Base-by-base conservation (phyloP, 495 filamentous ascomycete species). In the Chaetomium fimeti region DNA sequence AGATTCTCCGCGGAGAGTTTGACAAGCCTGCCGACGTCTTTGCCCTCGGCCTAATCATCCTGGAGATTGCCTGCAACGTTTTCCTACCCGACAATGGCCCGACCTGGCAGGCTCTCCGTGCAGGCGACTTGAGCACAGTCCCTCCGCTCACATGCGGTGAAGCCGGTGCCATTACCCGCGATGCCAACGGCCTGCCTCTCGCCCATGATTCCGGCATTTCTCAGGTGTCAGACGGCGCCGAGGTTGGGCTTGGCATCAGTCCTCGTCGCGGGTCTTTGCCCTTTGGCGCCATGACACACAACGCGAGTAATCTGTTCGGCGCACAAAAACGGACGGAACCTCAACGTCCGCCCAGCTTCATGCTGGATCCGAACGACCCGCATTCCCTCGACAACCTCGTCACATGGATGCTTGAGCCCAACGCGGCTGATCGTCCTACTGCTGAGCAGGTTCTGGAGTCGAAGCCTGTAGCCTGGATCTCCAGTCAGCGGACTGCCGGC, bases 21-120 rank as follows among this genome's bases (percentile, higher is more conserved):
- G 93, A 96, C 75, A 94, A 94, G 71, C 89, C 94, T 4, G 88
- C 90, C 48, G 94, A 98, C 75, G 85, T 98, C 43, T 98, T 97
- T 75, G 89, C 93, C 3, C 83, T 98, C 24, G 94, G 94, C 36
- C 82, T 97, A 63, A 93, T 97, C 71, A 89, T 97, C 74, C 85
- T 96, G 45, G 94, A 98, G 77, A 92, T 91, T 68, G 93, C 92
- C 12, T 90, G 90, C 47, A 98, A 98, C 65, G 88, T 94, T 38
- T 87, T 89, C 63, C 85, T 97, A 11, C 94, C 94, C 0, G 92
- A 96, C 60, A 96, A 98, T 70, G 94, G 94, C 51, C 81, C 86
- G 12, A 88, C 87, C 20, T 98, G 94, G 94, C 88, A 91, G 69
- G 88, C 87, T 38, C 85, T 98, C 51, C 87, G 94, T 27, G 87